Evolutionary conservation across 495 filamentous ascomycete species (phyloP), one percentile per base, ranked within the genome.

Genomic region (Neurospora sp.): DNA sequence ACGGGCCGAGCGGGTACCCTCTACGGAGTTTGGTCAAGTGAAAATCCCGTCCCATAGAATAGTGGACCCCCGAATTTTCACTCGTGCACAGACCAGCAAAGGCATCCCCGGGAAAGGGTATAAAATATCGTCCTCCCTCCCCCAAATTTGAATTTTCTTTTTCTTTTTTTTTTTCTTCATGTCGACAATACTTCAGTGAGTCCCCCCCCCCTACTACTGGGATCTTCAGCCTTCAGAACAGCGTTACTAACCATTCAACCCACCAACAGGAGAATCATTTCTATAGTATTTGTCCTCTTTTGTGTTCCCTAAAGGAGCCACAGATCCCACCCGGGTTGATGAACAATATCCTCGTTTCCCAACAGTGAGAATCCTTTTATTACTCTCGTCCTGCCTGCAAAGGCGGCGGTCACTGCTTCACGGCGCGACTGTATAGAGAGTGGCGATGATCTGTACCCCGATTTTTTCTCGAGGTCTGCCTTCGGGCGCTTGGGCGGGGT

Each of bases 251-350:
- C 27, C 2, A 27, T 27, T 27, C 27, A 27, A 27, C 27, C 31
- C 31, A 35, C 31, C 31, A 5, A 35, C 35, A 74, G 73, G 90
- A 92, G 90, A 92, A 93, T 93, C 91, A 92, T 91, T 93, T 93
- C 88, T 93, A 92, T 91, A 93, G 91, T 92, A 90, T 85, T 91
- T 87, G 90, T 91, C 89, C 87, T 82, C 85, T 87, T 89, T 88
- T 92, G 88, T 89, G 87, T 89, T 91, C 85, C 90, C 88, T 88
- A 92, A 88, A 90, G 82, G 82, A 88, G 86, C 85, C 82, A 87
- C 85, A 87, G 86, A 88, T 82, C 83, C 85, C 84, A 87, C 85
- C 85, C 86, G 87, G 86, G 87, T 85, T 87, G 87, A 89, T 88
- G 85, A 87, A 74, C 82, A 37, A 84, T 83, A 86, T 87, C 87